These are phyloP conservation scores for Eutypella sp. DNA, from an alignment of 2,329 filamentous ascomycete species.

Conservation along the genomic window DNA sequence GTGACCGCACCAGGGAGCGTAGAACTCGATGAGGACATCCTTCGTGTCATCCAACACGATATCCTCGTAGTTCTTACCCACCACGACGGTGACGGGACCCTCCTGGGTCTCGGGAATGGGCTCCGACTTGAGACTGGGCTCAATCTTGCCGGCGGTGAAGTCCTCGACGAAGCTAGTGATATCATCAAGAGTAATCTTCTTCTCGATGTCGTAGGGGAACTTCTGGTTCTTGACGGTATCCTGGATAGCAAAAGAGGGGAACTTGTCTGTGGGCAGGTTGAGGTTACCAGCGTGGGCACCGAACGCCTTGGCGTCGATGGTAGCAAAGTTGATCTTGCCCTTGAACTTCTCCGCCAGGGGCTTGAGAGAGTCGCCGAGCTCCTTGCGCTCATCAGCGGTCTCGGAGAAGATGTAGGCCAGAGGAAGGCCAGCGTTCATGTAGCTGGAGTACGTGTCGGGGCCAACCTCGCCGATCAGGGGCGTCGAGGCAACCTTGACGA, in stretches of 20 bases:
- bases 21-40: constrained; percentile 97
- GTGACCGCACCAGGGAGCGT: constrained; percentile 98
- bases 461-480: constrained; percentile 94
- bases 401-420: constrained; percentile 98
- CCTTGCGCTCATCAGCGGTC: constrained; percentile 80
- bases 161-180: constrained; percentile 82
- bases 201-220: constrained; percentile 85
- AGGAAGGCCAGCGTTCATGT: constrained; percentile 89
- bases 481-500: constrained; percentile 78
- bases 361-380: constrained; percentile 73
- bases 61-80: constrained; percentile 90
- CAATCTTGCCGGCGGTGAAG: constrained; percentile 79
- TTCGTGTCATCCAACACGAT: constrained; percentile 90
- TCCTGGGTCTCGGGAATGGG: constrained; percentile 91
- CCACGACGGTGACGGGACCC: constrained; percentile 78
- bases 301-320: constrained; percentile 90
- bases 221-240: constrained; percentile 94
- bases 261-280: constrained; percentile 92
- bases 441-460: constrained; percentile 90
- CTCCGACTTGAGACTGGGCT: constrained; percentile 98
- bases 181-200: constrained; percentile 65
- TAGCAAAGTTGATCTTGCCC: constrained; percentile 94
- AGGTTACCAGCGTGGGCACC: constrained; percentile 94
- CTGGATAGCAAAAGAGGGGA: constrained; percentile 97
- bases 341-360: constrained; percentile 86